phyloP scores from a whole-genome alignment of 768 basidiomycete genomes.

The Tricholoma hemisulphureum region DNA sequence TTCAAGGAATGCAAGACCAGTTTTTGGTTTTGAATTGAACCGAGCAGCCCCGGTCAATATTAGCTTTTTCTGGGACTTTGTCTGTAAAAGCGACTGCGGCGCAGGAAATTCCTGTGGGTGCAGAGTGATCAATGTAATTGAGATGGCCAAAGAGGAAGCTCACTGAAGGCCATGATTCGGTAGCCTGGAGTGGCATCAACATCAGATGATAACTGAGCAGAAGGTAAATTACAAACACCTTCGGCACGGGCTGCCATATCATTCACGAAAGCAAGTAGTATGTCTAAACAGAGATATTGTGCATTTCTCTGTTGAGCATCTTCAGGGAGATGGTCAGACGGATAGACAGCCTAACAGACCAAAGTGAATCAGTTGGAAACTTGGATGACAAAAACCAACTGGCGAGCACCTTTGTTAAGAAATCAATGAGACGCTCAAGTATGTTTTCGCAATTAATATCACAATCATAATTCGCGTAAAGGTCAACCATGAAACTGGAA shows the following conservation, averaged over 20 bases:
- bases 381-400: background rate
- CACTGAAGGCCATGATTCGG: constrained; percentile 65
- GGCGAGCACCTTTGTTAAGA: constrained; percentile 75
- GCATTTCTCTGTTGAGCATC: constrained; percentile 71
- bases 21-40: constrained; percentile 93
- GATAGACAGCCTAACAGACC: constrained; percentile 72
- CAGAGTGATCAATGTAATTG: background rate
- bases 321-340: constrained; percentile 55
- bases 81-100: constrained; percentile 56
- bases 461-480: constrained; percentile 96
- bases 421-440: constrained; percentile 85
- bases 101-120: constrained; percentile 49
- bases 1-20: constrained; percentile 86
- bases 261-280: constrained; percentile 82
- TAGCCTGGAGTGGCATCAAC: constrained; percentile 30
- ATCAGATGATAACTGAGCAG: constrained; percentile 2
- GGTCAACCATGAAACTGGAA: constrained; percentile 91
- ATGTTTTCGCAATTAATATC: constrained; percentile 96
- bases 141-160: constrained; percentile 16
- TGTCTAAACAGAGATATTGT: constrained; percentile 86
- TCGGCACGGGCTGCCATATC: constrained; percentile 74
- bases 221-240: constrained; percentile 34
- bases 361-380: background rate
- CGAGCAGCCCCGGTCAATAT: constrained; percentile 78
- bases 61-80: constrained; percentile 84